Base-by-base conservation (phyloP, 352 stramenopile species). In the Pythium aristosporum region DNA sequence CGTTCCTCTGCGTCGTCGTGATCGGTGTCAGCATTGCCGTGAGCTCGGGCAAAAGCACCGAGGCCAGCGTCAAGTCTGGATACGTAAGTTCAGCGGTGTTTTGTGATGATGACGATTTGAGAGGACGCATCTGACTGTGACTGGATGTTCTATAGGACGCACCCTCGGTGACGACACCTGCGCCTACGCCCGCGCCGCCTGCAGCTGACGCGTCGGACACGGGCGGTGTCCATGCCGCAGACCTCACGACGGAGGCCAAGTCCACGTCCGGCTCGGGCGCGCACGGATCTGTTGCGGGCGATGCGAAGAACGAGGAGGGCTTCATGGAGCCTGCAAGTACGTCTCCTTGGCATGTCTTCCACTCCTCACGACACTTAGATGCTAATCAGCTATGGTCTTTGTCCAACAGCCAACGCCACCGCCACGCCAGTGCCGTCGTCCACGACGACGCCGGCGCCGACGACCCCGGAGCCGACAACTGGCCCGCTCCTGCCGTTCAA, bases 1-100 rank as follows among this genome's bases (percentile, higher is more conserved):
- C 72, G 16, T 77, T 88, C 52, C 56, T 89, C 34, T 75, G 70
- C 30, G 68, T 89, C 2, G 74, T 88, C 5, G 56, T 88, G 39
- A 74, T 88, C 39, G 75, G 76, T 30, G 65, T 86, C 42, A 72
- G 58, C 20, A 64, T 87, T 25, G 75, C 70, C 3, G 48, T 82
- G 6, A 57, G 54, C 20, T 52, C 61, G 13, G 32, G 11, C 13
- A 15, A 20, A 10, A 61, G 53, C 32, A 57, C 51, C 4, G 21
- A 39, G 11, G 50, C 50, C 28, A 57, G 8, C 32, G 41, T 37
- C 16, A 44, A 34, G 5, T 57, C 50, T 30, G 50, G 50, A 57
- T 57, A 57, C 61, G 76, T 84, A 51, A 43, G 63, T 71, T 46
- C 13, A 37, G 37, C 30, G 30, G 28, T 57, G 15, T 55, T 55